Evolutionary conservation across 2,329 filamentous ascomycete species (phyloP).

Genomic region (Colletotrichum scovillei): DNA sequence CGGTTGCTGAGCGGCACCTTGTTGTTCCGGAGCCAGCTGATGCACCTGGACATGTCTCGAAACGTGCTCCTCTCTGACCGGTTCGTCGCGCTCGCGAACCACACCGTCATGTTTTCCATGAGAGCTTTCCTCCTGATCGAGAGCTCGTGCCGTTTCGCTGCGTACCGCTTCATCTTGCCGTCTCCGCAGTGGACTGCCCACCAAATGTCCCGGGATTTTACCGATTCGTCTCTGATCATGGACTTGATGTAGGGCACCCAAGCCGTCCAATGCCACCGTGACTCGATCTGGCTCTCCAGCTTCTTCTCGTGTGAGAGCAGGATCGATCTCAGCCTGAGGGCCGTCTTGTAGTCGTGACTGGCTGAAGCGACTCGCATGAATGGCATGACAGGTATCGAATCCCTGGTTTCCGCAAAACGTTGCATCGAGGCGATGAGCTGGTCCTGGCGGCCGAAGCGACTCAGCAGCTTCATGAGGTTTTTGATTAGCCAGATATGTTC

Average conservation of each 20-base stretch:
- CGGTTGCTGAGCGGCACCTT: slow-evolving; percentile 38
- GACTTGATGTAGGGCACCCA: slow-evolving; percentile 47
- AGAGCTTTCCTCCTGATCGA: slow-evolving; percentile 40
- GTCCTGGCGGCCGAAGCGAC: slow-evolving; percentile 29
- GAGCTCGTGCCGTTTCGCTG: not conserved
- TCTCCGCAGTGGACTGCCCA: slow-evolving; percentile 40
- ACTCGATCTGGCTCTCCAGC: slow-evolving; percentile 21
- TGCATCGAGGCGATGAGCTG: slow-evolving; percentile 35
- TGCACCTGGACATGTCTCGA: slow-evolving; percentile 14
- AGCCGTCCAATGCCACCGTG: slow-evolving; percentile 44
- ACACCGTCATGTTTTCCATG: slow-evolving; percentile 44
- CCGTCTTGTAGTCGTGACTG: slow-evolving; percentile 41
- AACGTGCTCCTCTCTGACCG: slow-evolving; percentile 33
- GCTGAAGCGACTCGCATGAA: slow-evolving; percentile 32
- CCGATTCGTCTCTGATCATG: slow-evolving; percentile 46
- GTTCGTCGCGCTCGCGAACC: slow-evolving; percentile 43
- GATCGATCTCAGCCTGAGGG: slow-evolving; percentile 40
- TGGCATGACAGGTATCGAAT: not conserved
- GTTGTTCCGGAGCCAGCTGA: slow-evolving; percentile 25
- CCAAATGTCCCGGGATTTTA: slow-evolving; percentile 43
- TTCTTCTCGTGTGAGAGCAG: slow-evolving; percentile 10
- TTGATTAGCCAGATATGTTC: slow-evolving; percentile 2
- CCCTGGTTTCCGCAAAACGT: not conserved
- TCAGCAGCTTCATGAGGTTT: slow-evolving; percentile 33
- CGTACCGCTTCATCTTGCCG: not conserved